phyloP scores from a whole-genome alignment of 164 flowering plant genomes.

The Saururus chinensis region DNA sequence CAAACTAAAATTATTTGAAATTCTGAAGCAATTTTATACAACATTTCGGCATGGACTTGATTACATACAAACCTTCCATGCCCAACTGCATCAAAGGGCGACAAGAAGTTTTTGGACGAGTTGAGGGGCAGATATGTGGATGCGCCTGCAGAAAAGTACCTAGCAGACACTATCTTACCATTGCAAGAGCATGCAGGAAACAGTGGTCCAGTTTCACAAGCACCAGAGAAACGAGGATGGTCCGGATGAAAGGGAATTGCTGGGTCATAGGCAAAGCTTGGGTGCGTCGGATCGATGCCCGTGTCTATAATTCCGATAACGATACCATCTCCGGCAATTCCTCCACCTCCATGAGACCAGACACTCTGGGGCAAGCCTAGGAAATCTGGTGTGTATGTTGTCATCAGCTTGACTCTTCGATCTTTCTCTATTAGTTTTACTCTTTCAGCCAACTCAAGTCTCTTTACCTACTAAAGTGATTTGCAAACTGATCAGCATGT shows the following conservation, averaged over 20 bases:
- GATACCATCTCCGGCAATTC: conserved; percentile 73
- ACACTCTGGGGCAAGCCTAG: conserved; percentile 44
- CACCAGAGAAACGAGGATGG: conserved; percentile 35
- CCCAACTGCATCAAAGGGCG: conserved; percentile 88
- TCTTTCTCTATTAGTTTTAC: conserved; percentile 69
- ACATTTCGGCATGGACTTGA: too few species aligned
- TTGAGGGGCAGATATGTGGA: conserved; percentile 45
- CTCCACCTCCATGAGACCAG: conserved; percentile 48
- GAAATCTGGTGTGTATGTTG: conserved; percentile 77
- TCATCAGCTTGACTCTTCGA: conserved; percentile 68
- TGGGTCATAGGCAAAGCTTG: conserved; percentile 66
- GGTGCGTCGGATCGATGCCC: conserved; percentile 74
- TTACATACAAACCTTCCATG: conserved; percentile 82
- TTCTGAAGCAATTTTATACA: too few species aligned
- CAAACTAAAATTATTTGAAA: too few species aligned
- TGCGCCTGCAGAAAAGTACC: conserved; percentile 83
- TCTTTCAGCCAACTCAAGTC: conserved; percentile 35
- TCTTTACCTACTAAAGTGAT: conserved; percentile 34
- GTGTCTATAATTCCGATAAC: conserved; percentile 80
- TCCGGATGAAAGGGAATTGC: conserved; percentile 20
- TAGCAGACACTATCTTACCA: conserved; percentile 80
- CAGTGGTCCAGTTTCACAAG: conserved; percentile 60
- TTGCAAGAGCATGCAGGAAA: conserved; percentile 69
- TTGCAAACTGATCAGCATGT: background rate
- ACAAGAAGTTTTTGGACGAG: conserved; percentile 48